These are phyloP conservation scores for Aureobasidium leucospermi DNA, from an alignment of 2,329 filamentous ascomycete genomes.

Conservation along the genomic window DNA sequence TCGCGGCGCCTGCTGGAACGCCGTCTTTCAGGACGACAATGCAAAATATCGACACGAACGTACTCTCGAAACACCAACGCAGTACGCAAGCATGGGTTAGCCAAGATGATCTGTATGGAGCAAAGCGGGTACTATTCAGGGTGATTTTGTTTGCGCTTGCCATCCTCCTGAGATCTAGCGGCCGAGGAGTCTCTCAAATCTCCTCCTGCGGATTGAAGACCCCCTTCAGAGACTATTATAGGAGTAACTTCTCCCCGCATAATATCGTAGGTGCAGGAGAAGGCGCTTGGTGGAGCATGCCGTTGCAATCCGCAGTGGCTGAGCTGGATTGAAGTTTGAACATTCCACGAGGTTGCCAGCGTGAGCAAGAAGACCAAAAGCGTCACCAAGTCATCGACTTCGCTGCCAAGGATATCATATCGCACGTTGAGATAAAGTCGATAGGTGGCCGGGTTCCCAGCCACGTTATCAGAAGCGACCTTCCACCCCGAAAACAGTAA, in stretches of 20 bases:
- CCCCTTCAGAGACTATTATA: constrained; percentile 9
- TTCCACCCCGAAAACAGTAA: constrained; percentile 5
- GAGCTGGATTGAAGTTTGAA: constrained; percentile 12
- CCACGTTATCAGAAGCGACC: background rate
- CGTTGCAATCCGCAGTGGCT: constrained; percentile 3
- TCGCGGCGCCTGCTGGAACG: constrained; percentile 6
- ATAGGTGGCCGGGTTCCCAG: constrained; percentile 6
- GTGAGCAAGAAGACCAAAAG: background rate
- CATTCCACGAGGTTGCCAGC: constrained; percentile 2
- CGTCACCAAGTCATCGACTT: background rate
- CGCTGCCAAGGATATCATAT: constrained; percentile 11
- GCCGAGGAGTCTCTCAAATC: background rate
- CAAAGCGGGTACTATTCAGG: constrained; percentile 2
- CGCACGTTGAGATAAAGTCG: constrained; percentile 12
- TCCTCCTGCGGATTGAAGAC: background rate
- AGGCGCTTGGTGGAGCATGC: constrained; percentile 8
- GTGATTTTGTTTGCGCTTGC: background rate
- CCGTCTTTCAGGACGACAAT: background rate
- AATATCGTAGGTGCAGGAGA: constrained; percentile 11
- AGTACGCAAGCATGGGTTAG: background rate
- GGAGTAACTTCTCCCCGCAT: constrained; percentile 7
- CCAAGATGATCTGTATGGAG: background rate
- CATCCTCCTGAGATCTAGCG: constrained; percentile 7
- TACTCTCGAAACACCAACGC: background rate
- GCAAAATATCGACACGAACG: background rate